phyloP scores from a whole-genome alignment of 1,284 basidiomycete genomes.

The Heterobasidion annosum region DNA sequence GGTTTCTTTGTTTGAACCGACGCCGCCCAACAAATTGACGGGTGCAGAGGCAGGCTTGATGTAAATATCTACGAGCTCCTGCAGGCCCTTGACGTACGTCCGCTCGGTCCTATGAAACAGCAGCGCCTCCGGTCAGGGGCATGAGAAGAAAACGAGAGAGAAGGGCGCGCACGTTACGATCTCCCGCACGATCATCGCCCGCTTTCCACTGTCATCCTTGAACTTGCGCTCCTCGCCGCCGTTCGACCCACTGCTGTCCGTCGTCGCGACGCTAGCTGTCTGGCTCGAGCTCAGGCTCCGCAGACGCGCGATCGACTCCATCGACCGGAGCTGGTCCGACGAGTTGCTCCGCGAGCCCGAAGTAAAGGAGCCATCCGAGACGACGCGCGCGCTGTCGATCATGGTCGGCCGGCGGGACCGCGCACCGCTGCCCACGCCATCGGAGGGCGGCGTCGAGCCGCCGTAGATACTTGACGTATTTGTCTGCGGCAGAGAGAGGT shows the following conservation, averaged over 20 bases:
- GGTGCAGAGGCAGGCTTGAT: slow-evolving; percentile 78
- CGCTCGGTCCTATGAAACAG: slow-evolving; percentile 69
- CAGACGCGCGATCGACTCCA: slow-evolving; percentile 46
- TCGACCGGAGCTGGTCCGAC: slow-evolving; percentile 51
- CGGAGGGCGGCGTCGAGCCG: slow-evolving; percentile 23
- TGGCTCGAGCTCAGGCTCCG: slow-evolving; percentile 52
- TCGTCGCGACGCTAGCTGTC: slow-evolving; percentile 66
- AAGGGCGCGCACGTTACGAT: slow-evolving; percentile 39
- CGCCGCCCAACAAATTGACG: slow-evolving; percentile 59
- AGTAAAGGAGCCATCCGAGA: slow-evolving; percentile 29
- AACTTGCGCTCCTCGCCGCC: slow-evolving; percentile 66
- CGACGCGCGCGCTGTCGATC: slow-evolving; percentile 43
- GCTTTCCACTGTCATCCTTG: slow-evolving; percentile 81
- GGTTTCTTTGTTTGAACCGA: slow-evolving; percentile 71
- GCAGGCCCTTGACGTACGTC: slow-evolving; percentile 89
- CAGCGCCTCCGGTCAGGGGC: slow-evolving; percentile 9
- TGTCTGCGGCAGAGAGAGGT: slow-evolving; percentile 59
- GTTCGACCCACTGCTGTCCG: slow-evolving; percentile 55
- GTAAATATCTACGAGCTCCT: slow-evolving; percentile 93
- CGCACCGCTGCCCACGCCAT: slow-evolving; percentile 23
- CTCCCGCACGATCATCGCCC: slow-evolving; percentile 73
- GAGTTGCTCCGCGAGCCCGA: slow-evolving; percentile 27
- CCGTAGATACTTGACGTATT: slow-evolving; percentile 48
- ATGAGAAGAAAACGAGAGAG: slow-evolving; percentile 5
- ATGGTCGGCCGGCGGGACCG: slow-evolving; percentile 59